Conservation (phyloP, 192 early-diverging fungal genomes). For the Dimargaris cristalligena region DNA sequence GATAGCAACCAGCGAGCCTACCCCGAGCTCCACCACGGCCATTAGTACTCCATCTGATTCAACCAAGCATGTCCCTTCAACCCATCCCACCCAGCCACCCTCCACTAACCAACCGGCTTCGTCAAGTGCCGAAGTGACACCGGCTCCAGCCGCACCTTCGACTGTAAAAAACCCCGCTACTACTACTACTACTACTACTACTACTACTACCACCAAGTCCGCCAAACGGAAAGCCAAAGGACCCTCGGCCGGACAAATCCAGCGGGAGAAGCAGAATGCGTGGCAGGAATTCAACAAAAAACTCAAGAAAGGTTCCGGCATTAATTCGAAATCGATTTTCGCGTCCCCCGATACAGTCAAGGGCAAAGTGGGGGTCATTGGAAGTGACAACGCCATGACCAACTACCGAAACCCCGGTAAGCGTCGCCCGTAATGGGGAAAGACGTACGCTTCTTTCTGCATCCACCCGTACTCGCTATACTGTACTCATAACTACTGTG, state of each 20-base stretch:
- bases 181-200: no score
- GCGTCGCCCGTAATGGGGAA: neutral
- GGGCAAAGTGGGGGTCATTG: constrained; percentile 25
- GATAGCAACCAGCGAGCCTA: no score
- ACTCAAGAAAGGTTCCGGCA: constrained; percentile 22
- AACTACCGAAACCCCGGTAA: constrained; percentile 13
- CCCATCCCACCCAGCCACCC: neutral
- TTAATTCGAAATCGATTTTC: constrained; percentile 28
- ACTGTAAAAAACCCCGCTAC: neutral
- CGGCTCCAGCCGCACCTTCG: neutral
- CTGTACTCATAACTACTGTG: neutral
- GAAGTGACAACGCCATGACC: constrained; percentile 25
- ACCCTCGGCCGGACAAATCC: neutral
- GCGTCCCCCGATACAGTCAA: constrained; percentile 22
- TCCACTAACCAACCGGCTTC: neutral
- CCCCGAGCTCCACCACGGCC: neutral
- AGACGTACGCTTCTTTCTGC: neutral
- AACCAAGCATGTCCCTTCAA: neutral
- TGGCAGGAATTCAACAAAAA: constrained; percentile 27
- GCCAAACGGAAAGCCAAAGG: neutral
- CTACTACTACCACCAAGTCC: no score
- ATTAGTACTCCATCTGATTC: neutral
- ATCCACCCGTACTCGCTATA: neutral
- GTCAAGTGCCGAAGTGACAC: neutral
- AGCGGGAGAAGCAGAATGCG: constrained; percentile 18